phyloP scores from a whole-genome alignment of 2,329 filamentous ascomycete species.

The Arthroderma sp. region DNA sequence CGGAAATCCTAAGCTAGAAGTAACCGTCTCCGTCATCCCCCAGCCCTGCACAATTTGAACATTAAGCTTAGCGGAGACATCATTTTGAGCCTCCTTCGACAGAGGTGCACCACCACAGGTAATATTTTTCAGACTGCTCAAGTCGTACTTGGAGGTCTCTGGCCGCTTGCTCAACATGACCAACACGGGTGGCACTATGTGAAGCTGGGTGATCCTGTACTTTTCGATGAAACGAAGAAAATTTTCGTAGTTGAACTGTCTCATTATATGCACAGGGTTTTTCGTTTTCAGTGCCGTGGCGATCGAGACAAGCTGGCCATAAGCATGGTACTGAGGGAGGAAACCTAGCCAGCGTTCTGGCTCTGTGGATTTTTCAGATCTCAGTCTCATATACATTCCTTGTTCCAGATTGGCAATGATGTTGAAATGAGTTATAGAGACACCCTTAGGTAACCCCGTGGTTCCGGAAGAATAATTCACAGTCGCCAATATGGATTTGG shows the following conservation, averaged over 20 bases:
- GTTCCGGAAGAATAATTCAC: conserved; percentile 72
- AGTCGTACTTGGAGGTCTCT: conserved; percentile 62
- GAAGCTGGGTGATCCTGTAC: conserved; percentile 60
- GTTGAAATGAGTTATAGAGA: conserved; percentile 72
- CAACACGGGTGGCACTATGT: conserved; percentile 72
- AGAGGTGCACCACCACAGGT: conserved; percentile 78
- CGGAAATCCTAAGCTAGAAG: conserved; percentile 32
- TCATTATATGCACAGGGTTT: conserved; percentile 52
- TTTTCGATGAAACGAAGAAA: conserved; percentile 66
- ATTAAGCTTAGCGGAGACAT: conserved; percentile 58
- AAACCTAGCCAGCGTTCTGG: conserved; percentile 6
- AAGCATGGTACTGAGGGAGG: conserved; percentile 7
- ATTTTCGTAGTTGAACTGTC: conserved; percentile 66
- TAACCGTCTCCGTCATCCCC: conserved; percentile 52
- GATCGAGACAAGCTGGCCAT: conserved; percentile 32
- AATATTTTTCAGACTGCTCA: conserved; percentile 65
- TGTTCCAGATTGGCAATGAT: conserved; percentile 62
- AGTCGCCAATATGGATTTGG: conserved; percentile 25
- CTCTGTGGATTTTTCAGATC: background rate
- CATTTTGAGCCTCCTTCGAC: conserved; percentile 63
- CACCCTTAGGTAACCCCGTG: conserved; percentile 81
- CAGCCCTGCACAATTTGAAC: conserved; percentile 81
- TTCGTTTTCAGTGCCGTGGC: conserved; percentile 33
- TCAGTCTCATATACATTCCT: conserved; percentile 24
- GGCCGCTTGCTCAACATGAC: conserved; percentile 69